Percentiles rank a stretch among this genome's conserved stretches.
These are phyloP conservation scores for Fusarium sp. DNA, from an alignment of 2,329 filamentous ascomycete species.

Conservation along the genomic window DNA sequence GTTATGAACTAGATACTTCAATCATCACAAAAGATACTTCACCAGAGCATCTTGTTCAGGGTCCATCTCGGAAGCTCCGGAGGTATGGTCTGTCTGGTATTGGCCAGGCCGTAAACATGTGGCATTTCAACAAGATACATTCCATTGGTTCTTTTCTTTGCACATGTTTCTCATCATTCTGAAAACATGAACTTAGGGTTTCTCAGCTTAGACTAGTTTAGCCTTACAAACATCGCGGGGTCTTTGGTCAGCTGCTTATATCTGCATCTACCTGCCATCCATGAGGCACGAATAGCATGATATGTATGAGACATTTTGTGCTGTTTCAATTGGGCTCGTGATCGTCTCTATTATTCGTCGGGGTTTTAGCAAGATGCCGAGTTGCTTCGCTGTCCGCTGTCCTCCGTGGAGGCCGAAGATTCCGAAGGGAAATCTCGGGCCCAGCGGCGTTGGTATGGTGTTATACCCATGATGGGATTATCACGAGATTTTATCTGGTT, in stretches of 20 bases:
- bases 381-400: neutral
- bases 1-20: slow-evolving; percentile 28
- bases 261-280: neutral
- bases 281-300: no score
- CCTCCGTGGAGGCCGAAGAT: slow-evolving; percentile 16
- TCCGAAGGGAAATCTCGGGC: neutral
- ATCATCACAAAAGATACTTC: slow-evolving; percentile 31
- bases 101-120: slow-evolving; percentile 25
- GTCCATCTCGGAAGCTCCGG: slow-evolving; percentile 37
- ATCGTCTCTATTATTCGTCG: neutral
- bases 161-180: slow-evolving; percentile 11
- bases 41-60: neutral
- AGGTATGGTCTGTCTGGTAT: slow-evolving; percentile 8
- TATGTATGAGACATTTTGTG: neutral
- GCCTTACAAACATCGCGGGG: slow-evolving; percentile 24
- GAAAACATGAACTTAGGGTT: neutral
- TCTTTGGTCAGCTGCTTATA: slow-evolving; percentile 30
- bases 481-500: neutral
- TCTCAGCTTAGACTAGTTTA: slow-evolving; percentile 12
- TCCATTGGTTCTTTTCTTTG: slow-evolving; percentile 1
- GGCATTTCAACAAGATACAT: slow-evolving; percentile 7
- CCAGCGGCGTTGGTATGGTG: neutral
- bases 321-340: slow-evolving; percentile 2
- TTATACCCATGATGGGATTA: neutral
- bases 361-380: slow-evolving; percentile 17